phyloP scores from a whole-genome alignment of 1,284 basidiomycete genomes.

The Trichosporon faecale region DNA sequence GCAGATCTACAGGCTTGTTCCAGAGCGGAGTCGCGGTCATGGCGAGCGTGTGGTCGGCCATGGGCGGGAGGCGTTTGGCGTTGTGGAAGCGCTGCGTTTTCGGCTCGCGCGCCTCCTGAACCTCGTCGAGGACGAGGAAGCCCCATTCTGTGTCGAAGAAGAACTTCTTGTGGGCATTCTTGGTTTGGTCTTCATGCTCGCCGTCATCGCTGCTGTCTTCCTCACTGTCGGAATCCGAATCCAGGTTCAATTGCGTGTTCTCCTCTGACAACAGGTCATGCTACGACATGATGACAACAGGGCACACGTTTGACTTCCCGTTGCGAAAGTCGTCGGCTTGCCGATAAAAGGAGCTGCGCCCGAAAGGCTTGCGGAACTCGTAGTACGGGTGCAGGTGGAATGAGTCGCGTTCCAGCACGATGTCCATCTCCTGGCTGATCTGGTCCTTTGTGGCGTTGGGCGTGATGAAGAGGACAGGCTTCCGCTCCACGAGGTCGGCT shows the following conservation, averaged over 20 bases:
- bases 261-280: background rate
- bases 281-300: background rate
- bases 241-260: background rate
- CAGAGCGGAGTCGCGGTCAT: background rate
- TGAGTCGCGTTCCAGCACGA: background rate
- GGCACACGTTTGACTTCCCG: background rate
- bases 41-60: background rate
- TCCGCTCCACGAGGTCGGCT: background rate
- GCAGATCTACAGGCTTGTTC: background rate
- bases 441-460: background rate
- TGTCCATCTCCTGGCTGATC: background rate
- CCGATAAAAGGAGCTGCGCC: background rate
- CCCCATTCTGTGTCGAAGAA: background rate
- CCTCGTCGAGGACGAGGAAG: background rate
- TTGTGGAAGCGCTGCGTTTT: background rate
- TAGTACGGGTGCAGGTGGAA: background rate
- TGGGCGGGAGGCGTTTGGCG: background rate
- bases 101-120: background rate
- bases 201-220: background rate
- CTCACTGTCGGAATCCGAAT: background rate
- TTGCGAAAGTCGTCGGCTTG: background rate
- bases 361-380: background rate
- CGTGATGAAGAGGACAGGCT: background rate
- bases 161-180: background rate
- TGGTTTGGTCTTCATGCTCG: background rate